Conservation (phyloP, 768 basidiomycete genomes). For the Podaxis sp. region DNA sequence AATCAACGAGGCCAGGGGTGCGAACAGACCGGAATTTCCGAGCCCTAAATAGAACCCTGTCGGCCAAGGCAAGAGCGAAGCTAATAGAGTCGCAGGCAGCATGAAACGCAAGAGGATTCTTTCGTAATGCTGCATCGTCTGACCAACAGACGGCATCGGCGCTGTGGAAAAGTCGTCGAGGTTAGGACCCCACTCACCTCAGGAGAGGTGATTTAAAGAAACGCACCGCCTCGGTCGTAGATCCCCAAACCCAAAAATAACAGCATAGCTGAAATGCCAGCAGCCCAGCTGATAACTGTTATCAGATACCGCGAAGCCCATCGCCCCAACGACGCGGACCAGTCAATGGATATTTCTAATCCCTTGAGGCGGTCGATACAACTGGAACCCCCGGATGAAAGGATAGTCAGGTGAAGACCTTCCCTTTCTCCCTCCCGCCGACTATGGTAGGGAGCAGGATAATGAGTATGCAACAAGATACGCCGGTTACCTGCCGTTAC, state of each 20-base stretch:
- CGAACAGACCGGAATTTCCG: constrained; percentile 44
- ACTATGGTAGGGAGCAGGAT: constrained; percentile 65
- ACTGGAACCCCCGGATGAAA: constrained; percentile 47
- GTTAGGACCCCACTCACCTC: neutral
- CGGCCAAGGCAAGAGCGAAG: constrained; percentile 58
- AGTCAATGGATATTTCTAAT: constrained; percentile 63
- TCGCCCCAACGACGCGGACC: constrained; percentile 68
- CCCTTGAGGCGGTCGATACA: constrained; percentile 42
- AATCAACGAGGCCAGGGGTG: constrained; percentile 53
- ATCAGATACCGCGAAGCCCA: constrained; percentile 74
- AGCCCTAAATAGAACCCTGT: constrained; percentile 60
- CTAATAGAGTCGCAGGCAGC: constrained; percentile 37
- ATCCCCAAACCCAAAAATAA: constrained; percentile 43
- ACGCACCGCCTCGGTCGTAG: constrained; percentile 26
- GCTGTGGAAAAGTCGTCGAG: constrained; percentile 25
- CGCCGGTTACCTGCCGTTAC: constrained; percentile 29
- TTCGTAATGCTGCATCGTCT: constrained; percentile 47
- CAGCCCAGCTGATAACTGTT: constrained; percentile 68
- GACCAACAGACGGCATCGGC: constrained; percentile 43
- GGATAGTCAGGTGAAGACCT: constrained; percentile 56
- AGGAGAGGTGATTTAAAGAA: neutral
- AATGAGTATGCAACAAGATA: constrained; percentile 67
- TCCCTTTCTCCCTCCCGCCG: constrained; percentile 21
- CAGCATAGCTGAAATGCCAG: constrained; percentile 63
- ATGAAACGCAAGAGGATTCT: constrained; percentile 38